Evolutionary conservation across 352 stramenopile genomes (phyloP).

Genomic region (Pythium monospermum): DNA sequence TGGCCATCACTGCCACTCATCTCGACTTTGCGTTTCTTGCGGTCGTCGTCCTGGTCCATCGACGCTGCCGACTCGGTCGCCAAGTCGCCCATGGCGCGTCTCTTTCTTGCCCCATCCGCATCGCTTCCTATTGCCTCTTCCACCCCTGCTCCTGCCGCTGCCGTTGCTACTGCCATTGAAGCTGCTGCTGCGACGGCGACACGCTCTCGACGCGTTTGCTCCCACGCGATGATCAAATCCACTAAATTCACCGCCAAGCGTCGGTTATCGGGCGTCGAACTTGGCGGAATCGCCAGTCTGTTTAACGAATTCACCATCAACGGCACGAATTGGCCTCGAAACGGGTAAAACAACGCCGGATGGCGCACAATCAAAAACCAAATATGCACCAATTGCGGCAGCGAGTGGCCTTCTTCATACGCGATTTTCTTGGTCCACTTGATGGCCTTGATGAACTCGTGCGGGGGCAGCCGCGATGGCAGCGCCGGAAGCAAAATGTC

Average conservation of each 20-base stretch:
- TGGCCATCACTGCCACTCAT: neutral
- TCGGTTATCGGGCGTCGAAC: slow-evolving; percentile 90
- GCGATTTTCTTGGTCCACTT: slow-evolving; percentile 98
- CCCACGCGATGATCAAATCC: slow-evolving; percentile 96
- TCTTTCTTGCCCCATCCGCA: slow-evolving; percentile 9
- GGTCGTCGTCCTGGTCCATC: neutral
- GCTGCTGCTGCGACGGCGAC: slow-evolving; percentile 22
- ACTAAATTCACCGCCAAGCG: slow-evolving; percentile 92
- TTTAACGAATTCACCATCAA: slow-evolving; percentile 97
- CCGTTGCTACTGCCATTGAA: neutral
- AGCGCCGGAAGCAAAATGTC: slow-evolving; percentile 95
- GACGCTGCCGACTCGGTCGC: neutral
- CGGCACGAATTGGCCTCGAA: slow-evolving; percentile 91
- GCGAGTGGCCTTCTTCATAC: slow-evolving; percentile 95
- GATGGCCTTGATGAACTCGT: slow-evolving; percentile 95
- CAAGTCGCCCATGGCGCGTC: neutral
- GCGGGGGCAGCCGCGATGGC: slow-evolving; percentile 75
- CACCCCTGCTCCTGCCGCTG: neutral
- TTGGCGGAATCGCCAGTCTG: slow-evolving; percentile 92
- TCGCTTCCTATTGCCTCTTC: slow-evolving; percentile 6
- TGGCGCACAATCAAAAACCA: slow-evolving; percentile 97
- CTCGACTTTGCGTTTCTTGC: slow-evolving; percentile 14
- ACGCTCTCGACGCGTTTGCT: slow-evolving; percentile 80
- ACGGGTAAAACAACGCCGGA: slow-evolving; percentile 90
- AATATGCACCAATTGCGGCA: slow-evolving; percentile 96